A percentile compares a stretch with the other conserved stretches of the same genome.
phyloP scores from a whole-genome alignment of 164 flowering plant genomes.

The Kalanchoe fedtschenkoi region DNA sequence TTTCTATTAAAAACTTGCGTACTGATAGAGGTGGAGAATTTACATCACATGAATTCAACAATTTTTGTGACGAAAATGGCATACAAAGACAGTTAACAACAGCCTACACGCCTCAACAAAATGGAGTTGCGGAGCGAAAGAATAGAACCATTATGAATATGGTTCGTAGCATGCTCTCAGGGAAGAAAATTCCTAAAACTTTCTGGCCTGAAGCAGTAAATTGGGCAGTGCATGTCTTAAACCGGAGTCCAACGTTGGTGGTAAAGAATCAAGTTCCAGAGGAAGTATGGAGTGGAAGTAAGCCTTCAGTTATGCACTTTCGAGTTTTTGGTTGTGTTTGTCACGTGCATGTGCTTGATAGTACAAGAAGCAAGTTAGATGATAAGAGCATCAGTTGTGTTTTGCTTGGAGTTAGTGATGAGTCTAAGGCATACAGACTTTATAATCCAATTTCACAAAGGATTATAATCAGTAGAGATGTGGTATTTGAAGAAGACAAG shows the following conservation, averaged over 20 bases:
- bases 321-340: too few relatives aligned
- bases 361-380: not conserved
- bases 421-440: not conserved
- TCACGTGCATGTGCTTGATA: not conserved
- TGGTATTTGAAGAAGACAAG: not conserved
- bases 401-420: not conserved
- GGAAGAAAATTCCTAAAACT: not conserved
- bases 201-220: slow-evolving; percentile 4
- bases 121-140: too few relatives aligned
- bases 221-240: not conserved
- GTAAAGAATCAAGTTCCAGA: not conserved
- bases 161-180: not conserved
- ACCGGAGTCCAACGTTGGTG: not conserved
- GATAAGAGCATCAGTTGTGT: not conserved
- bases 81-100: not conserved
- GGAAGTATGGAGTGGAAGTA: not conserved
- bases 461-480: not conserved
- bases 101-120: slow-evolving; percentile 9
- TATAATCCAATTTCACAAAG: not conserved
- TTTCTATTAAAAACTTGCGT: not conserved
- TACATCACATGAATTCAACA: not conserved
- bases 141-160: too few relatives aligned
- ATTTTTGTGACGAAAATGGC: slow-evolving; percentile 1
- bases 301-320: not conserved
- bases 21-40: slow-evolving; percentile 5